Evolutionary conservation across 345 rosid species (phyloP).

Genomic region (Turnera subulata): DNA sequence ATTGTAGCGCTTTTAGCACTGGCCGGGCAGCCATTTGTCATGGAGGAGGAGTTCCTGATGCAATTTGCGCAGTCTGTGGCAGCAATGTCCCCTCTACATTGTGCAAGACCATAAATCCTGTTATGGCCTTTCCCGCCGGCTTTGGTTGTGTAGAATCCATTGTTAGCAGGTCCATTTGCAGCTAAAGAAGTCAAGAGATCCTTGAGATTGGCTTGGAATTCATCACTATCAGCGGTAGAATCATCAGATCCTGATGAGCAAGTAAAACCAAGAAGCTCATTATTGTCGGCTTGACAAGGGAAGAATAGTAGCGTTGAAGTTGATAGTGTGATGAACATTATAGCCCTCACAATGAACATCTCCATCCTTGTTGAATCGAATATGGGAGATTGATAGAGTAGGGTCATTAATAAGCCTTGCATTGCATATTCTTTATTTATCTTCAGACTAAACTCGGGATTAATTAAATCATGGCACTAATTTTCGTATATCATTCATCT

Average conservation of each 20-base stretch:
- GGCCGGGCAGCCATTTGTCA: slow-evolving; percentile 12
- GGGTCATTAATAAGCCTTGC: too few relatives aligned
- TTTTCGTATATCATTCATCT: too few relatives aligned
- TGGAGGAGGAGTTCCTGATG: slow-evolving; percentile 22
- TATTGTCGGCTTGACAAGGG: too few relatives aligned
- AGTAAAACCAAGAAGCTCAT: slow-evolving; percentile 12
- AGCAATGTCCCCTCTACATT: slow-evolving; percentile 40
- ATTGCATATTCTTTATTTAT: too few relatives aligned
- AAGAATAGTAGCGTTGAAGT: too few relatives aligned
- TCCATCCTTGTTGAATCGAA: too few relatives aligned
- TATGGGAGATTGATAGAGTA: too few relatives aligned
- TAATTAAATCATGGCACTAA: too few relatives aligned
- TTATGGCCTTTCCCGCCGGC: slow-evolving; percentile 20
- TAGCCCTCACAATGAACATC: too few relatives aligned
- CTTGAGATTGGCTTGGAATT: slow-evolving; percentile 24
- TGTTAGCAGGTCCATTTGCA: slow-evolving; percentile 16
- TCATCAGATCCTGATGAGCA: slow-evolving; percentile 28
- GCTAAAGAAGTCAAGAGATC: slow-evolving; percentile 23
- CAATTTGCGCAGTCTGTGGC: slow-evolving; percentile 26
- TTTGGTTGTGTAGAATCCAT: slow-evolving; percentile 26
- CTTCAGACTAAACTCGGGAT: too few relatives aligned
- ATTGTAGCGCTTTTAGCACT: slow-evolving; percentile 25
- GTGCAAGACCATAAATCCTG: slow-evolving; percentile 35
- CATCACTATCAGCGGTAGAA: slow-evolving; percentile 15
- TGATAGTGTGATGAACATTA: too few relatives aligned